Base-by-base conservation (phyloP, 2,329 filamentous ascomycete species). In the Fusarium pseudograminearum region DNA sequence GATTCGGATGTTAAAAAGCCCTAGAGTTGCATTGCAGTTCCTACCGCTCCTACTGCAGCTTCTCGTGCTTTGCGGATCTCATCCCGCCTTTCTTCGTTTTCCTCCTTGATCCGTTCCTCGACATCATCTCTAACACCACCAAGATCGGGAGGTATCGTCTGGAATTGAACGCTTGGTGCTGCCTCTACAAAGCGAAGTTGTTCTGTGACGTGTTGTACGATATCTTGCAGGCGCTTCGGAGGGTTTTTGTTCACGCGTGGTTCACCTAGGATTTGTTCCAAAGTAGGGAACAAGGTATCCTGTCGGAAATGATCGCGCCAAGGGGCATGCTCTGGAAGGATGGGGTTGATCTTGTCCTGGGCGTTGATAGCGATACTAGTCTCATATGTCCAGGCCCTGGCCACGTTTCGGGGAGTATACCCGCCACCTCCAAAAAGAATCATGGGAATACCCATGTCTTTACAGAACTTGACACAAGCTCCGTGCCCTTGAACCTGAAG, bases 321-420 rank as follows among this genome's bases (percentile, higher is more conserved):
- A 1, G 94, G 93, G 10, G 95, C 89, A 74, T 97, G 90, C 36
- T 87, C 81, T 0, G 96, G 95, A 30, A 98, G 90, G 15, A 89
- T 86, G 20, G 91, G 87, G 77, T 85, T 83, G 68, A 98, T 90
- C 60, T 88, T 87, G 68, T 91, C 85, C 64, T 91, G 86, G 60
- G 89, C 90, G 71, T 90, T 90, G 67, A 97, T 92, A 64, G 93
- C 93, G 72, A 98, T 93, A 65, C 92, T 92, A 15, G 96, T 99
- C 82, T 99, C 96, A 80, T 97, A 95, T 26, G 94, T 93, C 96
- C 96, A 99, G 31, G 95, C 94, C 56, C 96, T 91, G 42, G 96
- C 96, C 9, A 99, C 96, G 76, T 99, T 99, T 70, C 95, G 89
- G 7, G 96, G 94, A 16, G 96, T 99, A 81, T 99, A 99, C 30